Evolutionary conservation across 2,329 filamentous ascomycete species (phyloP).

Genomic region (Beauveria brongniartii): DNA sequence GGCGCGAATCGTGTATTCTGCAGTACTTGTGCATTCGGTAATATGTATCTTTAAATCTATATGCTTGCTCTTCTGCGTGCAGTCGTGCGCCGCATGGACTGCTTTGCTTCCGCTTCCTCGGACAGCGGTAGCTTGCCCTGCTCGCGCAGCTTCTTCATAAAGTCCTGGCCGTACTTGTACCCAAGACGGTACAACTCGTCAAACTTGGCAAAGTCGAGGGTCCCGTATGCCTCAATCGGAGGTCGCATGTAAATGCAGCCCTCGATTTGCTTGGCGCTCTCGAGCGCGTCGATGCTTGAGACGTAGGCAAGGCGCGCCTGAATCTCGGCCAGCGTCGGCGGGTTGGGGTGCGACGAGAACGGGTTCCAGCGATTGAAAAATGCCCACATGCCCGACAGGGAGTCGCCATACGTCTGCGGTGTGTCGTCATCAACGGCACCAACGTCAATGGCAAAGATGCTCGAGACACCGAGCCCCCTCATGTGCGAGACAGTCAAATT

Average conservation of each 20-base stretch:
- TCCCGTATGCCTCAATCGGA: constrained; percentile 87
- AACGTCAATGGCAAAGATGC: constrained; percentile 94
- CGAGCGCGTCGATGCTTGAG: constrained; percentile 85
- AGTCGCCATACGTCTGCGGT: constrained; percentile 89
- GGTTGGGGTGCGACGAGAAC: constrained; percentile 80
- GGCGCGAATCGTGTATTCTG: neutral
- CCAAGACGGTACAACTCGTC: constrained; percentile 92
- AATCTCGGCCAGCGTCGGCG: constrained; percentile 90
- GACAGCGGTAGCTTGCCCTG: constrained; percentile 65
- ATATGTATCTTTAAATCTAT: constrained; percentile 24
- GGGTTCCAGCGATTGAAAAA: constrained; percentile 96
- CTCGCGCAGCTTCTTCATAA: constrained; percentile 65
- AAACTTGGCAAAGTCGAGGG: constrained; percentile 93
- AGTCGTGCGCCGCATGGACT: constrained; percentile 68
- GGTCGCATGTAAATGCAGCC: constrained; percentile 96
- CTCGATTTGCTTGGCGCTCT: constrained; percentile 81
- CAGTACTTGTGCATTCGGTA: neutral
- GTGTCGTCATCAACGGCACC: constrained; percentile 86
- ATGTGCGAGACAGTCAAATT: constrained; percentile 96
- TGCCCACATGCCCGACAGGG: constrained; percentile 90
- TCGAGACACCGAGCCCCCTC: constrained; percentile 86
- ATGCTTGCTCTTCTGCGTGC: constrained; percentile 73
- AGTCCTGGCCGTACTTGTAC: constrained; percentile 77
- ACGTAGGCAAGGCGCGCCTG: constrained; percentile 93
- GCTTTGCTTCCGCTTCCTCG: constrained; percentile 70